These are phyloP conservation scores for Neobulgaria alba DNA, from an alignment of 2,329 filamentous ascomycete species.

Conservation along the genomic window DNA sequence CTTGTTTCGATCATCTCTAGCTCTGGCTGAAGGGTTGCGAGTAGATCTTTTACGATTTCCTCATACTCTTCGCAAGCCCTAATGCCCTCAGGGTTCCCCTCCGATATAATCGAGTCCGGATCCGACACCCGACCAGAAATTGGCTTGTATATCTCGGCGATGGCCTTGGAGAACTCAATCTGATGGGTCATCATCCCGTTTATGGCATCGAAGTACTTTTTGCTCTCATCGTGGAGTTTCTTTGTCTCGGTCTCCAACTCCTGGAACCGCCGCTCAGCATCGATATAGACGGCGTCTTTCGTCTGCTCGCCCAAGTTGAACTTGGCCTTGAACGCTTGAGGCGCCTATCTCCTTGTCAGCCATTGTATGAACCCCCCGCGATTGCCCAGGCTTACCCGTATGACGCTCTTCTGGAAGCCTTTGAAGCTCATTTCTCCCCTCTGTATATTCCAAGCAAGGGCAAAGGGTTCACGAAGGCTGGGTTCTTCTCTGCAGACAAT, in stretches of 20 bases:
- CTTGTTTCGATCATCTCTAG: slow-evolving; percentile 94
- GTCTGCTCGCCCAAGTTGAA: slow-evolving; percentile 96
- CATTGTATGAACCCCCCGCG: slow-evolving; percentile 15
- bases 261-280: slow-evolving; percentile 86
- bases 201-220: slow-evolving; percentile 96
- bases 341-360: slow-evolving; percentile 47
- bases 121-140: slow-evolving; percentile 95
- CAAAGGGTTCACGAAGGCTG: not conserved
- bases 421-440: slow-evolving; percentile 71
- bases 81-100: slow-evolving; percentile 90
- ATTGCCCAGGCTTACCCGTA: slow-evolving; percentile 52
- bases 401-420: slow-evolving; percentile 84
- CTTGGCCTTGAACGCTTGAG: slow-evolving; percentile 81
- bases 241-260: slow-evolving; percentile 95
- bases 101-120: slow-evolving; percentile 69
- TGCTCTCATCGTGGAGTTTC: slow-evolving; percentile 91
- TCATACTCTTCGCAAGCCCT: slow-evolving; percentile 95
- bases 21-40: slow-evolving; percentile 81
- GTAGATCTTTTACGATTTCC: slow-evolving; percentile 77
- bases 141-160: slow-evolving; percentile 94
- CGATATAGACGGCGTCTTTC: slow-evolving; percentile 89
- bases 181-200: slow-evolving; percentile 97
- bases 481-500: not conserved
- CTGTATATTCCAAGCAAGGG: slow-evolving; percentile 6
- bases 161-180: slow-evolving; percentile 95